Evolutionary conservation across 495 filamentous ascomycete genomes (phyloP), one percentile per base, ranked within the genome.

Genomic region (Aspergillus sclerotioniger): DNA sequence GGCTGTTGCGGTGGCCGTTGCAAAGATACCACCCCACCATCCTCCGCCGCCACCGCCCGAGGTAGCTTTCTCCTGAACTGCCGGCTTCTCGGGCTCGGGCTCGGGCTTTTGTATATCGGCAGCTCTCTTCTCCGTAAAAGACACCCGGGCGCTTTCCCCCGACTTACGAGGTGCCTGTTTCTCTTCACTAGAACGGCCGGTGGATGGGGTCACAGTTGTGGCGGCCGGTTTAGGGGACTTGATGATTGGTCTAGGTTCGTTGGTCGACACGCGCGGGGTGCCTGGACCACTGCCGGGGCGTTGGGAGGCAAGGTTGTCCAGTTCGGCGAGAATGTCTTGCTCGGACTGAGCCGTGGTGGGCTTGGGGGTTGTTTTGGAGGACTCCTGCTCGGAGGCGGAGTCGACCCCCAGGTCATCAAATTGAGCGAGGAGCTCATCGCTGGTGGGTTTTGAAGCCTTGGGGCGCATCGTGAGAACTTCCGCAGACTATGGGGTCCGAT

Each of bases 21-120:
- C 79, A 62, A 93, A 86, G 20, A 96, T 63, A 10, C 92, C 86
- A 57, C 94, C 93, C 91, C 91, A 97, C 93, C 94, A 97, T 51
- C 92, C 87, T 39, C 89, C 87, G 54, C 84, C 85, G 45, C 76
- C 74, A 57, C 76, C 71, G 58, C 74, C 54, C 9, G 57, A 55
- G 0, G 59, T 37, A 19, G 53, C 8, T 56, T 76, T 51, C 35
- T 71, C 72, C 47, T 67, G 62, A 25, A 67, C 55, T 9, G 56
- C 56, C 28, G 56, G 32, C 43, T 70, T 64, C 46, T 75, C 71
- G 6, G 71, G 45, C 32, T 75, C 71, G 6, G 71, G 45, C 32
- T 68, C 71, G 20, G 61, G 19, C 45, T 60, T 71, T 48, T 62
- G 75, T 62, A 57, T 80, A 73, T 60, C 75, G 66, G 61, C 76